Evolutionary conservation across 306 rosid species (phyloP), one percentile per base, ranked within the genome.

Genomic region (Casuarina glauca): DNA sequence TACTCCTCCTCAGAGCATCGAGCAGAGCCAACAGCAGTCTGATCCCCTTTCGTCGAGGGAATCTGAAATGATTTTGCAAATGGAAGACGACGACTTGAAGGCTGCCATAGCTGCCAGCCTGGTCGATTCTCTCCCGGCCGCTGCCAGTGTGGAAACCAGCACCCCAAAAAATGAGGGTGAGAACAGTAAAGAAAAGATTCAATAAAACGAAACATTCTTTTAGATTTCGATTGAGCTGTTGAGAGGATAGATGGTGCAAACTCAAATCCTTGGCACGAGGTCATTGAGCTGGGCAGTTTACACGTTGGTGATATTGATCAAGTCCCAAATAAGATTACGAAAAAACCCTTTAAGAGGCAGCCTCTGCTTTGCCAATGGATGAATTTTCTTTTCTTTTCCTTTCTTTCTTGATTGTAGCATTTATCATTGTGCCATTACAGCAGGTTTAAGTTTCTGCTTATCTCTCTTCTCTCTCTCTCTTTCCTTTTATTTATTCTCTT

Each of bases 81-180:
- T 87, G 87, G 99, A 96, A 84, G 98, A 93, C 57, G 94, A 87
- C 73, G 97, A 93, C 82, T 86, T 95, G 82, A 95, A 85, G 87
- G 96, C 97, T 13, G 97, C 97, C n/a, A 91, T 93, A 83, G 97
- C 94, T 46, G 96, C 97, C 60, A 91, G 99, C 83, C 87, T 90
- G 76, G 75, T 86, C 83, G 98, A 96, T 77, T 82, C 93, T 12
- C 55, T 88, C 70, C 85, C 94, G 1, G 77, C 78, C 20, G 15
- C 75, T 42, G 79, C 74, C 74, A 79, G 38, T 68, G 81, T 83
- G 4, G 88, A 83, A 81, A 79, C 78, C 19, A 78, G 79, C 36
- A 69, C 74, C 70, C 73, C 76, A 46, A 83, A 76, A 75, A 78
- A 75, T 41, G 90, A 87, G 74, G 42, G 66, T 55, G 82, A 82